Evolutionary conservation across 257 asterid genomes (phyloP).

Genomic region (Nicotiana knightiana): DNA sequence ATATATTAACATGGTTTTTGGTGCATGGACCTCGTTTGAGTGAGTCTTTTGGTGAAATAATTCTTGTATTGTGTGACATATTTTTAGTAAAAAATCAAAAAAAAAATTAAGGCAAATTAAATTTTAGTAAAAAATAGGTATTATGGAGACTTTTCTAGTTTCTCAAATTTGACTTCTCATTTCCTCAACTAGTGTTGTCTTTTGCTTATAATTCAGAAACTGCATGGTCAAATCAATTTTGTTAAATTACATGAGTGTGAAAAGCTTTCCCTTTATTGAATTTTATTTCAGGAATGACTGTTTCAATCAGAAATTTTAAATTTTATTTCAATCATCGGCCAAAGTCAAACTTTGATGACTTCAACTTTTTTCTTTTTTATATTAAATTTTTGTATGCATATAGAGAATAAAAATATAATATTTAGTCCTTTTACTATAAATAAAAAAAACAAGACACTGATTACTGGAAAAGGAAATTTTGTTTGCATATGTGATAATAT

Average conservation of each 20-base stretch:
- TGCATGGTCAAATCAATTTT: not conserved
- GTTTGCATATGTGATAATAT: not conserved
- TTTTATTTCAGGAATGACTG: not conserved
- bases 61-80: not conserved
- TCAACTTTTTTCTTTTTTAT: not conserved
- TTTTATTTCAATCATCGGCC: not conserved
- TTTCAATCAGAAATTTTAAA: not conserved
- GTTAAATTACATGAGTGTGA: not conserved
- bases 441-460: not conserved
- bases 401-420: not conserved
- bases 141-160: not conserved
- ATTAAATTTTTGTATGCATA: not conserved
- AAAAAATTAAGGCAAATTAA: not conserved
- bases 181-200: not conserved
- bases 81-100: not conserved
- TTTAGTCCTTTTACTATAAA: not conserved
- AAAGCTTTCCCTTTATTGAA: not conserved
- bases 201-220: not conserved
- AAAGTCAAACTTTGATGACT: conserved; percentile 6
- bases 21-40: not conserved
- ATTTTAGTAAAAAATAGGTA: not conserved
- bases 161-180: not conserved
- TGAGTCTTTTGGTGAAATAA: not conserved
- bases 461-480: not conserved
- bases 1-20: not conserved